phyloP scores from a whole-genome alignment of 306 rosid genomes.

The Rosa persica region DNA sequence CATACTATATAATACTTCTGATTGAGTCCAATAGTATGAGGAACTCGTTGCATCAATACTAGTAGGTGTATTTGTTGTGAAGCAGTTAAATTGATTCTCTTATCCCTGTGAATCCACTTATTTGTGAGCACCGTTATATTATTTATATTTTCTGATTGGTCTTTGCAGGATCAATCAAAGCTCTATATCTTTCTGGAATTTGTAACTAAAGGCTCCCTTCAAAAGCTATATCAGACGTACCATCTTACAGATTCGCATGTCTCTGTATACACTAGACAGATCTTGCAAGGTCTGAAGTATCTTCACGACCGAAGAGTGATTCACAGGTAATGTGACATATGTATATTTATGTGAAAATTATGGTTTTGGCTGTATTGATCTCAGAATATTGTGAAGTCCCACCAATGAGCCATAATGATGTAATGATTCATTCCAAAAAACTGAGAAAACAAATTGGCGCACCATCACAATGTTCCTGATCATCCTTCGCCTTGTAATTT shows the following conservation, averaged over 20 bases:
- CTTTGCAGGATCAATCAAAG: constrained; percentile 72
- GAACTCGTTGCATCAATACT: background rate
- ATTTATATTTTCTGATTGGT: constrained; percentile 26
- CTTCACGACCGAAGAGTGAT: constrained; percentile 83
- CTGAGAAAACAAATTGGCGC: background rate
- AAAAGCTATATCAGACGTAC: constrained; percentile 56
- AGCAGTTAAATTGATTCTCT: background rate
- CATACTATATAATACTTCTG: background rate
- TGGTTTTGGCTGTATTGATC: background rate
- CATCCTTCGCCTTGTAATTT: background rate
- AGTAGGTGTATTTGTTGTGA: background rate
- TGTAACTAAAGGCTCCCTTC: constrained; percentile 86
- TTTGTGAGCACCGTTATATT: no score
- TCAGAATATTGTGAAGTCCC: constrained; percentile 2
- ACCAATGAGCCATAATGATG: constrained; percentile 7
- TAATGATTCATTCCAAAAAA: constrained; percentile 8
- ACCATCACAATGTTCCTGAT: background rate
- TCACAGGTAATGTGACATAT: constrained; percentile 69
- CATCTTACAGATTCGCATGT: constrained; percentile 79
- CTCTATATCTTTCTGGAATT: constrained; percentile 87
- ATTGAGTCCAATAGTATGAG: background rate
- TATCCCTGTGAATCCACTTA: no score
- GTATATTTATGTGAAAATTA: background rate
- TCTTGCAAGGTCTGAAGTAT: constrained; percentile 85
- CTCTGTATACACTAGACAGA: constrained; percentile 86